Percentiles rank a stretch among this genome's conserved stretches.
These are phyloP conservation scores for Moelleriella libera DNA, from an alignment of 2,329 filamentous ascomycete species.

Conservation along the genomic window DNA sequence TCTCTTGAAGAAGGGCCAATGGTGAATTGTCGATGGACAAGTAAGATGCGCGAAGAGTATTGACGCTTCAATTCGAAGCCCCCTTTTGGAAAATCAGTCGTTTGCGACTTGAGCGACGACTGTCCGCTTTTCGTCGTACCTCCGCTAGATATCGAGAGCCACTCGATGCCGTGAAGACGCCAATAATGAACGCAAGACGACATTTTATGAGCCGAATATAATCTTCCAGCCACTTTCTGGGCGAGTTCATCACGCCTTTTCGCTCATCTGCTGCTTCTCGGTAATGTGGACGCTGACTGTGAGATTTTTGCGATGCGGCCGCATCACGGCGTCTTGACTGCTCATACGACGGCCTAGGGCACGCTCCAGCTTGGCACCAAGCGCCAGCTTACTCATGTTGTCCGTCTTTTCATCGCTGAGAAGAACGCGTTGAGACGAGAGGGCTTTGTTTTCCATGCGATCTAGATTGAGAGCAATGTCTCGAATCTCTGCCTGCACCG, in stretches of 20 bases:
- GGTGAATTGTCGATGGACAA: no score
- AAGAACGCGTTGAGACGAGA: constrained; percentile 59
- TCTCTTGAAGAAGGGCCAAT: no score
- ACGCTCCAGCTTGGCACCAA: constrained; percentile 81
- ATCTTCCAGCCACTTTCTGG: not conserved
- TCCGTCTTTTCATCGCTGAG: constrained; percentile 69
- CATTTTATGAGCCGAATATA: not conserved
- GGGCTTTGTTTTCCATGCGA: constrained; percentile 80
- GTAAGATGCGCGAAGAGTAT: no score
- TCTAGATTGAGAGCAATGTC: constrained; percentile 69
- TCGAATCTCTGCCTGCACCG: constrained; percentile 41
- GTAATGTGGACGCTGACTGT: constrained; percentile 6
- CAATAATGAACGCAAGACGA: not conserved
- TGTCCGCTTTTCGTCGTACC: no score
- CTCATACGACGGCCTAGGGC: constrained; percentile 78
- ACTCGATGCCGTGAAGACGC: not conserved
- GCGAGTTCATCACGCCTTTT: constrained; percentile 13
- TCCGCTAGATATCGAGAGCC: no score
- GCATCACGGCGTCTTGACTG: constrained; percentile 77
- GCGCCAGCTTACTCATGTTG: constrained; percentile 70
- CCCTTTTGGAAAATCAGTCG: no score
- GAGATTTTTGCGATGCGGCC: constrained; percentile 30
- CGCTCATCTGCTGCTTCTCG: constrained; percentile 23
- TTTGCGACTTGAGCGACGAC: no score
- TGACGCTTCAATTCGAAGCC: no score